phyloP scores from a whole-genome alignment of 306 rosid genomes.

The Pyrus betulifolia region DNA sequence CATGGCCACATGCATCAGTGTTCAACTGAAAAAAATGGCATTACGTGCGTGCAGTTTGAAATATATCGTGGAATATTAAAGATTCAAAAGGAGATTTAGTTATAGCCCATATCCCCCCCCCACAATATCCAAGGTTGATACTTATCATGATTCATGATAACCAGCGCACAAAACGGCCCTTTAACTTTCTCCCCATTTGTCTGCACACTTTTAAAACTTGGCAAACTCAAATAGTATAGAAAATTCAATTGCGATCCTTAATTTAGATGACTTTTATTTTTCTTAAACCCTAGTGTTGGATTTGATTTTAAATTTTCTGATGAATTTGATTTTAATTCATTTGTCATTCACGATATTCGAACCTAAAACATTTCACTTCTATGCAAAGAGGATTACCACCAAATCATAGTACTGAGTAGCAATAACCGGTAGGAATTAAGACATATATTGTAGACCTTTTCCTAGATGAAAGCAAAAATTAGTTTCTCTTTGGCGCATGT shows the following conservation, averaged over 20 bases:
- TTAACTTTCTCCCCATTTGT: background rate
- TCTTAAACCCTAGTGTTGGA: background rate
- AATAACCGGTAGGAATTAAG: background rate
- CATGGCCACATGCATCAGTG: conserved; percentile 1
- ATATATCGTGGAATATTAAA: background rate
- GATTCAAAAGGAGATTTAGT: background rate
- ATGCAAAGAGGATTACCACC: too few species aligned
- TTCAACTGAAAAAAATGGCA: background rate
- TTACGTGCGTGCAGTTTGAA: background rate
- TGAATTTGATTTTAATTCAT: background rate
- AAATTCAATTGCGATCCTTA: background rate
- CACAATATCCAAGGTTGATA: background rate
- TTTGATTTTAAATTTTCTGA: background rate
- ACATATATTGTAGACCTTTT: too few species aligned
- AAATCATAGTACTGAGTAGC: too few species aligned
- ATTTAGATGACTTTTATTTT: background rate
- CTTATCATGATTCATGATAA: background rate
- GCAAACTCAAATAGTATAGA: background rate
- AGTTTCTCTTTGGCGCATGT: background rate
- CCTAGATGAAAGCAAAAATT: background rate
- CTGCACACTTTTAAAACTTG: background rate
- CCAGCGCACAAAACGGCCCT: background rate
- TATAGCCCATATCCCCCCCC: background rate
- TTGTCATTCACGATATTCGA: background rate
- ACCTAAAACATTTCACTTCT: too few species aligned